These are phyloP conservation scores for Paramecium octaurelia DNA, from an alignment of 73 alveolate genomes.

Conservation along the genomic window DNA sequence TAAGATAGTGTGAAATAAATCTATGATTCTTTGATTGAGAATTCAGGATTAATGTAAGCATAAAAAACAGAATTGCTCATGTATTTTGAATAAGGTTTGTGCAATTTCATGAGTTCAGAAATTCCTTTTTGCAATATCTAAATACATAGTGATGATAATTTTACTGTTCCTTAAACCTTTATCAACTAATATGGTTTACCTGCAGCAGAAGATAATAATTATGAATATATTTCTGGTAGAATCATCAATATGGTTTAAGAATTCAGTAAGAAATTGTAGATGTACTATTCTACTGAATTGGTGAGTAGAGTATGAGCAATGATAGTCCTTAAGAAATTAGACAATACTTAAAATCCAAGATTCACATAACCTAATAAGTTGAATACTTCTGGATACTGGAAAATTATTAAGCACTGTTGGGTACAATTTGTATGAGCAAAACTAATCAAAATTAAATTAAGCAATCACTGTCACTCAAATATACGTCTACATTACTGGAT, in stretches of 20 bases:
- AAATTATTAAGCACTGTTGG: neutral
- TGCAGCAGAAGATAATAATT: neutral
- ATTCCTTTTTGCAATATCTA: constrained; percentile 10
- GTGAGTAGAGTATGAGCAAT: neutral
- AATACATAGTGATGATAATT: neutral
- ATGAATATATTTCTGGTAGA: neutral
- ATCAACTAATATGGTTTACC: neutral
- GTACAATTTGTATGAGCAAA: neutral
- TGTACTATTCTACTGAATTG: neutral
- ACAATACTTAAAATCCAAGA: too few relatives aligned
- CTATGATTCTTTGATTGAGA: neutral
- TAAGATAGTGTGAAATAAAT: neutral
- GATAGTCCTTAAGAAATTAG: neutral
- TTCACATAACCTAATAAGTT: too few relatives aligned
- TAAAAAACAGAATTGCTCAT: neutral
- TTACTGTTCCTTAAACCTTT: neutral
- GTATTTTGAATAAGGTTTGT: neutral
- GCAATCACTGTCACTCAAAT: neutral
- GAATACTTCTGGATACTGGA: neutral
- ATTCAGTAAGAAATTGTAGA: neutral
- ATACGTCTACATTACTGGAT: neutral
- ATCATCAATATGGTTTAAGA: neutral
- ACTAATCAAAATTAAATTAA: neutral
- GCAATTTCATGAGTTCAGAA: neutral
- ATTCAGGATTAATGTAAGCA: neutral